Evolutionary conservation across 2,329 filamentous ascomycete species (phyloP), one percentile per base, ranked within the genome.

Genomic region (Ceratocystiopsis brevicomis): DNA sequence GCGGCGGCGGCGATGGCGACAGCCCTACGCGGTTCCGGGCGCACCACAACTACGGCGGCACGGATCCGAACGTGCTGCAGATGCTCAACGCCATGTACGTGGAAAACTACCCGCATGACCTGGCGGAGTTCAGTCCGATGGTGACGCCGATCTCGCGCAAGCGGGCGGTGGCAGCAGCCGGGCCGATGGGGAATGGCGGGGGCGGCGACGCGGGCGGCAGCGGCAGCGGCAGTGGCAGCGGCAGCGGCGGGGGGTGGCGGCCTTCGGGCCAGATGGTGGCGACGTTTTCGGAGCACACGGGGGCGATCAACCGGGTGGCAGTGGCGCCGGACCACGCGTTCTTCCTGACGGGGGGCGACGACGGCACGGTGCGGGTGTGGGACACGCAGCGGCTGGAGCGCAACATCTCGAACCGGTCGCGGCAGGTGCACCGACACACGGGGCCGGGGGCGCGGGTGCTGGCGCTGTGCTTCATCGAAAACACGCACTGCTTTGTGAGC

Each of bases 321-420:
- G 74, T 85, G 9, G 79, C 90, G 2, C 85, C 88, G 0, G 90
- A 98, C 55, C 88, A 98, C 57, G 65, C 78, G 5, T 98, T 98
- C 62, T 98, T 98, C 59, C 71, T 95, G 45, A 96, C 90, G 1
- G 88, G 78, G 8, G 88, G 87, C 11, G 84, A 94, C 53, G 90
- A 98, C 59, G 84, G 90, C 3, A 76, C 73, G 8, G 83, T 95
- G 45, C 93, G 84, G 55, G 71, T 98, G 6, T 98, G 90, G 90
- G 90, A 98, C 60, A 81, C 85, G 21, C 78, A 77, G 21, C 73
- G 90, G 19, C 68, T 98, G 8, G 90, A 98, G 60, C 80, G 86
- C 38, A 96, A 95, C 56, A 76, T 96, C 41, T 81, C 83, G 0
- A 81, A 93, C 53, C 76, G 86, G 38, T 86, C 90, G 25, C 73